These are phyloP conservation scores for Stereum hirsutum DNA, from an alignment of 1,284 basidiomycete genomes.

Conservation along the genomic window DNA sequence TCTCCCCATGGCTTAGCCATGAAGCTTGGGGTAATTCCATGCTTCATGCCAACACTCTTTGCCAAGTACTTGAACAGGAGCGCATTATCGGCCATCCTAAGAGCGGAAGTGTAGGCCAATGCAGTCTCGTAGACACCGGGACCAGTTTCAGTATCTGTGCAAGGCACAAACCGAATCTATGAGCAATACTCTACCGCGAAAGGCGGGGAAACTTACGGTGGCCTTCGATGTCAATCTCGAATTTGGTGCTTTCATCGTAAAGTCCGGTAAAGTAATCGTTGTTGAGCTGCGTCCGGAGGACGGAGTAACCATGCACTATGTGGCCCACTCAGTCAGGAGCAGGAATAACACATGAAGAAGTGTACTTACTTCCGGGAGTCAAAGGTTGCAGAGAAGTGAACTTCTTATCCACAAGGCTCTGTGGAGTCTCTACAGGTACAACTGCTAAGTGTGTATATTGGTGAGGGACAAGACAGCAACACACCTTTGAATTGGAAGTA, in stretches of 20 bases:
- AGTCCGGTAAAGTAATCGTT: conserved; percentile 86
- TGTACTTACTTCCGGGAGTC: conserved; percentile 80
- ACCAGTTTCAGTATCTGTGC: conserved; percentile 88
- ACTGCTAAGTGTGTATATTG: background rate
- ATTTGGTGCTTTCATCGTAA: conserved; percentile 69
- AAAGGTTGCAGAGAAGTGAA: conserved; percentile 71
- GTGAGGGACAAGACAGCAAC: background rate
- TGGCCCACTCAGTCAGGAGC: background rate
- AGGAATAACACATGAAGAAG: background rate
- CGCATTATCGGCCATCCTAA: conserved; percentile 92
- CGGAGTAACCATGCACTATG: conserved; percentile 87
- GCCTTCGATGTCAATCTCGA: conserved; percentile 82
- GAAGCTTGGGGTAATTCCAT: conserved; percentile 87
- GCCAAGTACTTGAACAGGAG: conserved; percentile 89
- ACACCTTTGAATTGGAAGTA: conserved; percentile 92
- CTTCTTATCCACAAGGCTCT: conserved; percentile 68
- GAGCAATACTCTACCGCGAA: conserved; percentile 1
- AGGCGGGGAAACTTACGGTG: conserved; percentile 57
- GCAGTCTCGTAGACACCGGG: conserved; percentile 93
- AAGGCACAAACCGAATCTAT: conserved; percentile 1
- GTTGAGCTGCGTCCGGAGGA: conserved; percentile 84
- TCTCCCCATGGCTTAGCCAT: conserved; percentile 97
- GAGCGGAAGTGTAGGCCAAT: conserved; percentile 78
- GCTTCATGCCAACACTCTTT: conserved; percentile 87
- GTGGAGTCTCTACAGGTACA: conserved; percentile 68